Evolutionary conservation across 2,329 filamentous ascomycete species (phyloP).

Genomic region (Periconia digitata): DNA sequence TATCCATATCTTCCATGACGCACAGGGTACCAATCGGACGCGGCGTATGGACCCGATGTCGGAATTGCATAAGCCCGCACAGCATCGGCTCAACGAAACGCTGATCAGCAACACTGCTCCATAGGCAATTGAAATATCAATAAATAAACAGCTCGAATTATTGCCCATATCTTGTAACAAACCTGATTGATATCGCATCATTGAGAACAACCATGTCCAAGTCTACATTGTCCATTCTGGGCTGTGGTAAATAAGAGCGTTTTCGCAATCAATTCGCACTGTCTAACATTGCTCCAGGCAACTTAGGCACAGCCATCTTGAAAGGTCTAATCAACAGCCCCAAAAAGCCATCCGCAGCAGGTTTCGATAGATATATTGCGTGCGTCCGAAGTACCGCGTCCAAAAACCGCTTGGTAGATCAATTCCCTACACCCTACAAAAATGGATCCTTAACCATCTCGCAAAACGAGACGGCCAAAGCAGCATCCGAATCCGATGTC

Average conservation of each 20-base stretch:
- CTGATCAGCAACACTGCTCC: neutral
- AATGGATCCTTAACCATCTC: slow-evolving; percentile 34
- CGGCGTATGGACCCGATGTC: neutral
- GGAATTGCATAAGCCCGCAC: neutral
- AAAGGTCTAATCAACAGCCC: slow-evolving; percentile 33
- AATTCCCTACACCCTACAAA: slow-evolving; percentile 33
- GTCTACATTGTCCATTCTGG: slow-evolving; percentile 27
- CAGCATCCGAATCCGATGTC: slow-evolving; percentile 42
- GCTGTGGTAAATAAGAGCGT: slow-evolving; percentile 25
- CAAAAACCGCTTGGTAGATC: slow-evolving; percentile 32
- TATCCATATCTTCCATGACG: too few relatives aligned
- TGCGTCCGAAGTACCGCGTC: slow-evolving; percentile 47
- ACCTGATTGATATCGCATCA: neutral
- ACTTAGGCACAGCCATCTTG: slow-evolving; percentile 44
- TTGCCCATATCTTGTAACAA: neutral
- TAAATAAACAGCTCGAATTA: neutral
- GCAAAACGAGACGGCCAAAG: slow-evolving; percentile 32
- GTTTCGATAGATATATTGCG: slow-evolving; percentile 43
- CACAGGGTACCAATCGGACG: slow-evolving; percentile 2
- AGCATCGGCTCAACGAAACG: neutral
- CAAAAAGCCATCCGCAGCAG: slow-evolving; percentile 8
- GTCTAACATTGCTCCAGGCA: slow-evolving; percentile 32
- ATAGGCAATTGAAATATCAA: neutral
- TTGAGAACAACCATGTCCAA: slow-evolving; percentile 12
- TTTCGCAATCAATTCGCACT: neutral